These are phyloP conservation scores for Peronospora tabacina DNA, from an alignment of 352 stramenopile species.

Conservation along the genomic window DNA sequence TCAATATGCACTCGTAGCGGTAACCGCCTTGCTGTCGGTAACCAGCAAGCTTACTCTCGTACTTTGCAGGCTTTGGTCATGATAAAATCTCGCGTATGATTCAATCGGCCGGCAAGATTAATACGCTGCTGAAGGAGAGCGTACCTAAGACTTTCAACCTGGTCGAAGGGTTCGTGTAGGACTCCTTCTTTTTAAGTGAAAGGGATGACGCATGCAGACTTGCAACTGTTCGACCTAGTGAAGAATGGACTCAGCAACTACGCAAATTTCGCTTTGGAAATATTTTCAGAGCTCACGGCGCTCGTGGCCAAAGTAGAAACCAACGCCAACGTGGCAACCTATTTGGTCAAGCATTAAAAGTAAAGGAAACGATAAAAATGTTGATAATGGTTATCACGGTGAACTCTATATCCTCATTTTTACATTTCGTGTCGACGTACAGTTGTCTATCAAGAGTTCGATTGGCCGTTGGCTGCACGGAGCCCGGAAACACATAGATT, in stretches of 20 bases:
- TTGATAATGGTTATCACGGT: too few relatives aligned
- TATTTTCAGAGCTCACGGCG: conserved; percentile 40
- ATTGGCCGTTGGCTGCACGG: too few relatives aligned
- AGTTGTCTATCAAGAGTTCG: too few relatives aligned
- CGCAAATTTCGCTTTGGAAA: conserved; percentile 24
- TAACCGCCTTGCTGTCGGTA: background rate
- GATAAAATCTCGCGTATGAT: conserved; percentile 57
- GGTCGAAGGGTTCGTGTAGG: conserved; percentile 34
- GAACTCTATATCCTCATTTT: too few relatives aligned
- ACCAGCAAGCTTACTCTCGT: conserved; percentile 60
- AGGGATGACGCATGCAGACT: conserved; percentile 43
- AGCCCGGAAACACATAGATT: too few relatives aligned
- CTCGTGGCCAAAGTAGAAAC: conserved; percentile 19
- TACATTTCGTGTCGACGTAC: too few relatives aligned
- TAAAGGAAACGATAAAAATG: background rate
- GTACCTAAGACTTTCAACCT: conserved; percentile 3
- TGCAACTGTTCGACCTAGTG: conserved; percentile 47
- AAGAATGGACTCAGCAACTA: conserved; percentile 36
- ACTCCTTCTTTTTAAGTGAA: conserved; percentile 46
- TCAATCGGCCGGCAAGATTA: conserved; percentile 44
- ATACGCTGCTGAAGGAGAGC: conserved; percentile 32
- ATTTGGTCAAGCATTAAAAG: background rate
- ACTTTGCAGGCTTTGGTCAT: conserved; percentile 50
- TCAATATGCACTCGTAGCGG: background rate
- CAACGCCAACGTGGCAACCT: background rate